Conservation (phyloP, 768 basidiomycete genomes). For the Boletus coccyginus region DNA sequence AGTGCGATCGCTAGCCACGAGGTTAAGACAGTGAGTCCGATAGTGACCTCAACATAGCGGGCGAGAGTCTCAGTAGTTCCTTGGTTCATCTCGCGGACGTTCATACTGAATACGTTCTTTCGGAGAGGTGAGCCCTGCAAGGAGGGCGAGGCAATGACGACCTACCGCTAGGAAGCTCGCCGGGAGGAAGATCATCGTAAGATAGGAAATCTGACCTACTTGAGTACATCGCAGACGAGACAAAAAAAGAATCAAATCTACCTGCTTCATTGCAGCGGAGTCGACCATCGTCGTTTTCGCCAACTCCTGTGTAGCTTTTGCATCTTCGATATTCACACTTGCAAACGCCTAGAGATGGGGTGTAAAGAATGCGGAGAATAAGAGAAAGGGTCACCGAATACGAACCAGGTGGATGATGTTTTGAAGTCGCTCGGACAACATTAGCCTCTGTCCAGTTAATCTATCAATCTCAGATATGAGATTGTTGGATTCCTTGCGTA, state of each 20-base stretch:
- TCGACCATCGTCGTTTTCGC: conserved; percentile 43
- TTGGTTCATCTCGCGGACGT: conserved; percentile 30
- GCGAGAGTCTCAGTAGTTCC: conserved; percentile 26
- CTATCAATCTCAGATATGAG: conserved; percentile 50
- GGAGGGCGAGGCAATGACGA: neutral
- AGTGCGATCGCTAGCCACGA: conserved; percentile 57
- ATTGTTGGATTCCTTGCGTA: conserved; percentile 48
- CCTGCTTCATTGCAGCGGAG: conserved; percentile 41
- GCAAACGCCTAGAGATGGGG: conserved; percentile 48
- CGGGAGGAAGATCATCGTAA: conserved; percentile 63
- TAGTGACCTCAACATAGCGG: conserved; percentile 39
- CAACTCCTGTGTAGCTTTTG: conserved; percentile 47
- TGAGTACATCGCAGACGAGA: conserved; percentile 6
- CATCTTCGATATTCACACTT: conserved; percentile 54
- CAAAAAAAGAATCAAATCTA: neutral
- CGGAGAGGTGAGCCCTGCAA: neutral
- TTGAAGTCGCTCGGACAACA: conserved; percentile 33
- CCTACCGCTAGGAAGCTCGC: conserved; percentile 41
- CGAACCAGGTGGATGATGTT: conserved; percentile 35
- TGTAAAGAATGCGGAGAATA: neutral
- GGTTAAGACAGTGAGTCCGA: conserved; percentile 50
- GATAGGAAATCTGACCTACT: conserved; percentile 38
- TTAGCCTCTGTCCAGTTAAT: conserved; percentile 34
- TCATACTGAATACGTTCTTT: conserved; percentile 33
- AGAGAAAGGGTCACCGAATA: neutral